Evolutionary conservation across 805 yeast species (phyloP).

Genomic region (Helenozyma baotianmanensis): DNA sequence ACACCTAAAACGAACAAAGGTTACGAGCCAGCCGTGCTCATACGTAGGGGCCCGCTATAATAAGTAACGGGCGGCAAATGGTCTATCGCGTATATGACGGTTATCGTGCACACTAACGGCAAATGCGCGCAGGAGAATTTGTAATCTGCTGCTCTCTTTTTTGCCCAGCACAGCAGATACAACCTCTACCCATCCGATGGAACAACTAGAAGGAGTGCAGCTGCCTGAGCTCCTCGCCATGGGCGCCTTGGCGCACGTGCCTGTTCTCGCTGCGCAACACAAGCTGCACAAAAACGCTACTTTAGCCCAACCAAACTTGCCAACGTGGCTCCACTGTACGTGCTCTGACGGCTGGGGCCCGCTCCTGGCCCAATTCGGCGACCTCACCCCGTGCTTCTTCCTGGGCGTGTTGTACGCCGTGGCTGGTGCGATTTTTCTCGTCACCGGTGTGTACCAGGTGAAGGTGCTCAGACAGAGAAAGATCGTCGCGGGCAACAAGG

Average conservation of each 20-base stretch:
- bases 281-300: slow-evolving; percentile 3
- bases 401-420: slow-evolving; percentile 47
- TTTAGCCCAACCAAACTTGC: background rate
- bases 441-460: slow-evolving; percentile 39
- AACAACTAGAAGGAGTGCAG: slow-evolving; percentile 14
- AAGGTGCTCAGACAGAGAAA: slow-evolving; percentile 26
- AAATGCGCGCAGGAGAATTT: too few relatives aligned
- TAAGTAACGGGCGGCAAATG: too few relatives aligned
- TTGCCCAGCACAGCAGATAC: too few relatives aligned
- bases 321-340: slow-evolving; percentile 27
- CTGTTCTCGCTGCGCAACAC: slow-evolving; percentile 6
- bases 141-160: too few relatives aligned
- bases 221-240: slow-evolving; percentile 10
- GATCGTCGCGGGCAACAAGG: slow-evolving; percentile 27
- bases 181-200: too few relatives aligned
- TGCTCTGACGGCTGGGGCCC: slow-evolving; percentile 44
- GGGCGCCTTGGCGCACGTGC: slow-evolving; percentile 12
- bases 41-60: too few relatives aligned
- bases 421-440: slow-evolving; percentile 39
- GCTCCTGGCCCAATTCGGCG: slow-evolving; percentile 40
- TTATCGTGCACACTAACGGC: too few relatives aligned
- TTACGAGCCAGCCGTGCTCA: too few relatives aligned
- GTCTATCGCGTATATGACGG: too few relatives aligned
- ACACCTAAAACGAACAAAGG: too few relatives aligned
- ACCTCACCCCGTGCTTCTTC: slow-evolving; percentile 56